These are phyloP conservation scores for Pseudozyma hubeiensis DNA, from an alignment of 1,284 basidiomycete genomes.

Conservation along the genomic window DNA sequence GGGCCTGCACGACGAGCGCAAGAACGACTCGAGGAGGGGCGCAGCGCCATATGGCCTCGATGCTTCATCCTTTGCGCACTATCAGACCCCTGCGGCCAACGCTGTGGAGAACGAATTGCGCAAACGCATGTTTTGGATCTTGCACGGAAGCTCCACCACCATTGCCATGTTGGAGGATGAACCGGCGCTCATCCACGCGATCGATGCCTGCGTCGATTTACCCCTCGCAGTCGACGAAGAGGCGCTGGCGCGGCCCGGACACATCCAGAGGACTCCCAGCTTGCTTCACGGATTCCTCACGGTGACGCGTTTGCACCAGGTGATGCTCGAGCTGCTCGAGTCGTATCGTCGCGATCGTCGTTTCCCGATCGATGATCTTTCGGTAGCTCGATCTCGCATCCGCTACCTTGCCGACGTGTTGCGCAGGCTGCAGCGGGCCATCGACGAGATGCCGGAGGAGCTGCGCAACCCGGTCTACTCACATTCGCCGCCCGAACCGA, in stretches of 20 bases:
- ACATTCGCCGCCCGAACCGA: constrained; percentile 29
- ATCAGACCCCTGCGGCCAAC: constrained; percentile 21
- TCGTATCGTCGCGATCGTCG: constrained; percentile 44
- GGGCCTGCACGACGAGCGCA: constrained; percentile 48
- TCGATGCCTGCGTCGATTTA: constrained; percentile 48
- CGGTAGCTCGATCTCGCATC: constrained; percentile 21
- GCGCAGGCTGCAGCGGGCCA: constrained; percentile 17
- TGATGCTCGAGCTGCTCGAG: constrained; percentile 52
- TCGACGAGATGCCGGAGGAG: constrained; percentile 51
- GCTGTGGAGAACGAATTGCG: constrained; percentile 51
- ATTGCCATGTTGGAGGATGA: constrained; percentile 53
- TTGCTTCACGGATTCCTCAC: constrained; percentile 49
- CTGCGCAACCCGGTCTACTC: constrained; percentile 33
- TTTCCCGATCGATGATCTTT: constrained; percentile 39
- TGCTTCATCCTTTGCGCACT: constrained; percentile 20
- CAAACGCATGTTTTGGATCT: constrained; percentile 47
- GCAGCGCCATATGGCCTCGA: constrained; percentile 19
- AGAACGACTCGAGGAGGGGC: constrained; percentile 14
- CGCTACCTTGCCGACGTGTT: constrained; percentile 35
- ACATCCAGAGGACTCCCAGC: constrained; percentile 29
- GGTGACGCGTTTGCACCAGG: constrained; percentile 47
- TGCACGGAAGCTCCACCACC: constrained; percentile 55
- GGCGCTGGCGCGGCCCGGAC: constrained; percentile 21
- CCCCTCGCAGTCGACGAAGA: constrained; percentile 55
- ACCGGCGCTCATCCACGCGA: constrained; percentile 48